Conservation (phyloP, 1,284 basidiomycete genomes). For the Mrakiaceae sp. region DNA sequence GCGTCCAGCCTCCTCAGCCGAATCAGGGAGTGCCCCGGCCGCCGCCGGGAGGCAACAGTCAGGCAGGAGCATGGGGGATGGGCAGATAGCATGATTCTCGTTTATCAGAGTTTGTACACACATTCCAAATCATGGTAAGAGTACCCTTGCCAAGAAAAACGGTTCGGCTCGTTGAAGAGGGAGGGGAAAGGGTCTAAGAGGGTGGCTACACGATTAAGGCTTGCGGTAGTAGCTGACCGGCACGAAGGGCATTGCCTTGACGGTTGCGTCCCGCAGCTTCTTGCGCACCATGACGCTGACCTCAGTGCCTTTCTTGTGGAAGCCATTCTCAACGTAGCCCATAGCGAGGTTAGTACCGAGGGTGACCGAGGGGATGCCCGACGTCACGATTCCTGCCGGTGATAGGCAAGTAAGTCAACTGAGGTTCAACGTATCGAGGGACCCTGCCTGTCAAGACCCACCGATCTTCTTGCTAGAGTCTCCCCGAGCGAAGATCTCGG, state of each 20-base stretch:
- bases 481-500: slow-evolving; percentile 54
- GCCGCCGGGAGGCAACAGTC: no score
- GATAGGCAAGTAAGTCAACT: background rate
- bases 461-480: slow-evolving; percentile 19
- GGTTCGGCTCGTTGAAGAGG: no score
- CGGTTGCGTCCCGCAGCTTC: slow-evolving; percentile 32
- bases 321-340: slow-evolving; percentile 73
- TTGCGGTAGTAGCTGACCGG: slow-evolving; percentile 34
- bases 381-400: slow-evolving; percentile 7
- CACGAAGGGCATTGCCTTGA: slow-evolving; percentile 37
- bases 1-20: no score
- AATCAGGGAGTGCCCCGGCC: no score
- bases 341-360: slow-evolving; percentile 88
- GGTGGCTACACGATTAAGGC: background rate
- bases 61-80: no score
- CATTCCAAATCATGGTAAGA: no score
- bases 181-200: no score
- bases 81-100: no score
- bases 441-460: no score
- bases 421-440: background rate
- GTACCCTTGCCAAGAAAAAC: no score
- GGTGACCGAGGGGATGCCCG: slow-evolving; percentile 85
- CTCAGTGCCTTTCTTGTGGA: slow-evolving; percentile 83
- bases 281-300: slow-evolving; percentile 36
- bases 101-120: no score